These are phyloP conservation scores for Colletotrichum paranaense DNA, from an alignment of 2,329 filamentous ascomycete species.

Conservation along the genomic window DNA sequence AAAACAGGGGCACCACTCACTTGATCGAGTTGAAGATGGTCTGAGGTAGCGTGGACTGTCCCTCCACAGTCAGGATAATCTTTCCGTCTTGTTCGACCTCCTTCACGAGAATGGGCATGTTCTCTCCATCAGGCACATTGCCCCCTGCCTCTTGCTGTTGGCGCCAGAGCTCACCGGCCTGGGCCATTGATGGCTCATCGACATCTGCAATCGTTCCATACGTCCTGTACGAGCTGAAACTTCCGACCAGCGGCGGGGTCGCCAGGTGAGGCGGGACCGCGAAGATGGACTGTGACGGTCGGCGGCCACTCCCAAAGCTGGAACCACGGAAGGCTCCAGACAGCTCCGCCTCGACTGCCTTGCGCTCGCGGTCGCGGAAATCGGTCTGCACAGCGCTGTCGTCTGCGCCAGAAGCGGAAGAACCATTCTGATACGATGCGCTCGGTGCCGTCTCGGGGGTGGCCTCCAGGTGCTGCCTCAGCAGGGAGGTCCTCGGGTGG, in stretches of 20 bases:
- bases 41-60: slow-evolving; percentile 94
- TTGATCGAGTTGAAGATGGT: slow-evolving; percentile 98
- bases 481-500: slow-evolving; percentile 54
- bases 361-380: slow-evolving; percentile 60
- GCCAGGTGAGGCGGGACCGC: slow-evolving; percentile 70
- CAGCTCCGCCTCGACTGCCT: slow-evolving; percentile 58
- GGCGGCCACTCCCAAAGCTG: slow-evolving; percentile 43
- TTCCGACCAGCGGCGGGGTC: slow-evolving; percentile 77
- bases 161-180: slow-evolving; percentile 63
- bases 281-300: slow-evolving; percentile 61
- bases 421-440: slow-evolving; percentile 22
- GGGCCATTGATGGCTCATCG: slow-evolving; percentile 59
- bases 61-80: slow-evolving; percentile 85
- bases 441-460: slow-evolving; percentile 26
- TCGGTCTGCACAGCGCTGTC: slow-evolving; percentile 37
- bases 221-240: slow-evolving; percentile 69
- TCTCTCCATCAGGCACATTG: slow-evolving; percentile 66
- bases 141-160: slow-evolving; percentile 63
- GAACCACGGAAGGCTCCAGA: slow-evolving; percentile 46
- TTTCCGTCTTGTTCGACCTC: slow-evolving; percentile 90
- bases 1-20: slow-evolving; percentile 41
- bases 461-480: slow-evolving; percentile 64
- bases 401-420: slow-evolving; percentile 33
- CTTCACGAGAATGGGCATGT: slow-evolving; percentile 85
- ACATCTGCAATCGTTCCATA: slow-evolving; percentile 65